A percentile compares a stretch with the other conserved stretches of the same genome.
These are phyloP conservation scores for Sordaria brevicollis DNA, from an alignment of 495 filamentous ascomycete species.

Conservation along the genomic window DNA sequence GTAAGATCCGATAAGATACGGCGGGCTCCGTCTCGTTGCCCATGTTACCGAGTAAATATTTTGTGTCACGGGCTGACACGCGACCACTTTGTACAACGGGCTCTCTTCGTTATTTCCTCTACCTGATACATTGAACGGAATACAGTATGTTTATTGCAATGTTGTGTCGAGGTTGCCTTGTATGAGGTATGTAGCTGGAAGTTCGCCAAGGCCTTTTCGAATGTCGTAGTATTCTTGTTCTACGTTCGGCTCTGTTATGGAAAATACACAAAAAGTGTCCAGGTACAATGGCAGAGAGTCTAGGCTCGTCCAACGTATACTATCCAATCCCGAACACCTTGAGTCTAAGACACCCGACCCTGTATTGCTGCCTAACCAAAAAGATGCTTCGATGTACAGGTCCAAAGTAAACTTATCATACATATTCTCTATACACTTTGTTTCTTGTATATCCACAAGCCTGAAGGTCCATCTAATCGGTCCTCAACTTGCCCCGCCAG, in stretches of 20 bases:
- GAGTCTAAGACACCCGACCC: too few relatives aligned
- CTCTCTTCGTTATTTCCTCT: neutral
- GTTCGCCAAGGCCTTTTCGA: neutral
- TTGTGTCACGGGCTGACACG: neutral
- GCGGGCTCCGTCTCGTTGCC: neutral
- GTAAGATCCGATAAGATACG: neutral
- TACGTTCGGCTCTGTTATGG: neutral
- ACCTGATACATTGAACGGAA: neutral
- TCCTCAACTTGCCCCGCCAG: slow-evolving; percentile 51
- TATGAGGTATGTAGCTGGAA: neutral
- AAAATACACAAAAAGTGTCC: neutral
- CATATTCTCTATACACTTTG: neutral
- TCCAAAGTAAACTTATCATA: neutral
- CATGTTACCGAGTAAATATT: neutral
- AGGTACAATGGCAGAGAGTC: neutral
- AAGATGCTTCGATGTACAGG: neutral
- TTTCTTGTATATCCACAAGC: neutral
- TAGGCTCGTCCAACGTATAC: neutral
- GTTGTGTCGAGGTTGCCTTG: neutral
- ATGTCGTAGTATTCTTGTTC: neutral
- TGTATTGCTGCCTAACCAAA: neutral
- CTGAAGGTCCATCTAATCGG: neutral
- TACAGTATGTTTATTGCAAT: neutral
- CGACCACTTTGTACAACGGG: neutral
- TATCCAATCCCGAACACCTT: neutral